Percentiles rank a stretch among this genome's conserved stretches.
Evolutionary conservation across 1,139 yeast species (phyloP).

Genomic region (Suhomyces yuchorum): DNA sequence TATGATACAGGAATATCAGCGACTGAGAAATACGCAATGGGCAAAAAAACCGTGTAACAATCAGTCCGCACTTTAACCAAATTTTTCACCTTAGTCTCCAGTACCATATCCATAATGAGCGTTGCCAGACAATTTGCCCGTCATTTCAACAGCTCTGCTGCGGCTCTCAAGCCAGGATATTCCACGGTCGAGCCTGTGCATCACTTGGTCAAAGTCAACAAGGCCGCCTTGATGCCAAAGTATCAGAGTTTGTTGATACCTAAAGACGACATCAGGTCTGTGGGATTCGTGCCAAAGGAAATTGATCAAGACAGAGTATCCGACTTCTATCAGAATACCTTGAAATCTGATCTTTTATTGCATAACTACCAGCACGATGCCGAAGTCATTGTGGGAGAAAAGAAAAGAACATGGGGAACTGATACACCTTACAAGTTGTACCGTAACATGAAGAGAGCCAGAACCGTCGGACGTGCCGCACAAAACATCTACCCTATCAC

Average conservation of each 20-base stretch:
- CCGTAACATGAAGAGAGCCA: conserved; percentile 69
- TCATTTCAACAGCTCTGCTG: conserved; percentile 46
- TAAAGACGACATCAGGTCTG: conserved; percentile 71
- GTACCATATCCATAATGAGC: not conserved
- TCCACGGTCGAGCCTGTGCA: conserved; percentile 89
- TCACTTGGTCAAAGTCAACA: conserved; percentile 76
- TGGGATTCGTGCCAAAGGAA: conserved; percentile 72
- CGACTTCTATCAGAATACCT: conserved; percentile 73
- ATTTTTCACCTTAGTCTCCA: conserved; percentile 5
- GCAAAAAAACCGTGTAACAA: conserved; percentile 1
- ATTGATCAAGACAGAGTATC: conserved; percentile 78
- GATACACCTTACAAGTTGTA: conserved; percentile 87
- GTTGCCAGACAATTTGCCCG: conserved; percentile 30
- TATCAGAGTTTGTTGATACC: conserved; percentile 67
- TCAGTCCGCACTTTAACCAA: conserved; percentile 5
- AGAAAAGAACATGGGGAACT: conserved; percentile 84
- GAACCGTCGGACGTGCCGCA: conserved; percentile 65
- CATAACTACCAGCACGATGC: conserved; percentile 74
- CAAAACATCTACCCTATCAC: conserved; percentile 71
- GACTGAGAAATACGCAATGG: conserved; percentile 4
- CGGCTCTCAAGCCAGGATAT: conserved; percentile 61
- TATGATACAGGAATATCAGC: not conserved
- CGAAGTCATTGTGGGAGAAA: conserved; percentile 58
- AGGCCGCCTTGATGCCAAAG: conserved; percentile 67
- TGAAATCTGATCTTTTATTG: conserved; percentile 76